These are phyloP conservation scores for Entomortierella chlamydospora DNA, from an alignment of 192 early-diverging fungal genomes.

Conservation along the genomic window DNA sequence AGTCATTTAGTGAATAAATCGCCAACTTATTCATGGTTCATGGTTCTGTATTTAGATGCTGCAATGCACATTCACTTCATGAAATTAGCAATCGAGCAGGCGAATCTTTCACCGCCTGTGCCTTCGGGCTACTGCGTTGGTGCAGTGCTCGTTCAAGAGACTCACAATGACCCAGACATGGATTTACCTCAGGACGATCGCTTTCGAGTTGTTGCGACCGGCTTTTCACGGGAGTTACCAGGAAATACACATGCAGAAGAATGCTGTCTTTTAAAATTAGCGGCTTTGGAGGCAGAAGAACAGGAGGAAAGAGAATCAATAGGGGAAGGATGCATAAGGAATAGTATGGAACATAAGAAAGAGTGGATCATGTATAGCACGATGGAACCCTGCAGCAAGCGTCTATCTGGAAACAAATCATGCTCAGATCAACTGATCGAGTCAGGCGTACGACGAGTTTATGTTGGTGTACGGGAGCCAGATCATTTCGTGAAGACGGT, in stretches of 20 bases:
- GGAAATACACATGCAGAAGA: conserved; percentile 99
- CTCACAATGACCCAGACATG: conserved; percentile 11
- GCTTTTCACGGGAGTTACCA: conserved; percentile 92
- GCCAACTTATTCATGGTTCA: too few species aligned
- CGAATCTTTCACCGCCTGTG: conserved; percentile 80
- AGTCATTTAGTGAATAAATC: too few species aligned
- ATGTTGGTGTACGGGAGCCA: conserved; percentile 91
- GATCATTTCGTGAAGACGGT: conserved; percentile 84
- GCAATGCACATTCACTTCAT: conserved; percentile 78
- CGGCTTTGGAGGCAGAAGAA: not conserved
- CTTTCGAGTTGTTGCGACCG: conserved; percentile 77
- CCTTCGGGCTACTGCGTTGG: conserved; percentile 94
- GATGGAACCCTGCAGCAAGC: conserved; percentile 94
- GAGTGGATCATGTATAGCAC: conserved; percentile 88
- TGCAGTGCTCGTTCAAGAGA: conserved; percentile 73
- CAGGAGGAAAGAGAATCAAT: not conserved
- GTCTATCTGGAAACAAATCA: conserved; percentile 76
- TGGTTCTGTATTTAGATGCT: conserved; percentile 20
- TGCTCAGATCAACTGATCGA: conserved; percentile 84
- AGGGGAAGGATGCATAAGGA: not conserved
- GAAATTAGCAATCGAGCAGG: conserved; percentile 86
- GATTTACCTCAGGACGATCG: conserved; percentile 19
- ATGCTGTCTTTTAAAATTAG: conserved; percentile 84
- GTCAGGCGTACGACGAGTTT: conserved; percentile 75
- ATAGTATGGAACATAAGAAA: conserved; percentile 32